Percentiles rank a stretch among this genome's conserved stretches.
Evolutionary conservation across 257 asterid species (phyloP).

Genomic region (Thymus mandschuricus): DNA sequence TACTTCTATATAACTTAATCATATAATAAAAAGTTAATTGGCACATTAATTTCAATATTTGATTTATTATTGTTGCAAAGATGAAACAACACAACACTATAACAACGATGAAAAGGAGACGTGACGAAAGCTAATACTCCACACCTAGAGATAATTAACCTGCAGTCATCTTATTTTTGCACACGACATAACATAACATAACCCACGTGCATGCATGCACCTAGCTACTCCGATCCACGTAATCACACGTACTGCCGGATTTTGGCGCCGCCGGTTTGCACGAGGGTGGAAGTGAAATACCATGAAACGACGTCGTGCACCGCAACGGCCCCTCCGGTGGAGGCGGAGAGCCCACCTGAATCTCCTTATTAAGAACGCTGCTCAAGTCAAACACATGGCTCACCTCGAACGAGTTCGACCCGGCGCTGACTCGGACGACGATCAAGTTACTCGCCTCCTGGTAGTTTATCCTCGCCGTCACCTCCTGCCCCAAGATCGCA

Average conservation of each 20-base stretch:
- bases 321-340: not conserved
- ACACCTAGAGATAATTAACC: too few relatives aligned
- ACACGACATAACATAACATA: too few relatives aligned
- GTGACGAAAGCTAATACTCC: too few relatives aligned
- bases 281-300: not conserved
- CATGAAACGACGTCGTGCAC: not conserved
- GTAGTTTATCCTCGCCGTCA: conserved; percentile 2
- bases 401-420: not conserved
- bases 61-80: too few relatives aligned
- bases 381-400: not conserved
- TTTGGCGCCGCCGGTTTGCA: not conserved
- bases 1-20: too few relatives aligned
- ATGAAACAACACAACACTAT: too few relatives aligned
- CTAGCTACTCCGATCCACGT: too few relatives aligned
- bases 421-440: not conserved
- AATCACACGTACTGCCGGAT: not conserved
- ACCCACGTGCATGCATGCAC: too few relatives aligned
- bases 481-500: not conserved
- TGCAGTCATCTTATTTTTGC: too few relatives aligned
- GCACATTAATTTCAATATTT: too few relatives aligned
- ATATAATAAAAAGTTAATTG: too few relatives aligned
- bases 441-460: not conserved
- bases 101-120: too few relatives aligned
- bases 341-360: not conserved
- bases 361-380: not conserved